These are phyloP conservation scores for Mortierella sp. DNA, from an alignment of 371 early-diverging fungal species.

Conservation along the genomic window DNA sequence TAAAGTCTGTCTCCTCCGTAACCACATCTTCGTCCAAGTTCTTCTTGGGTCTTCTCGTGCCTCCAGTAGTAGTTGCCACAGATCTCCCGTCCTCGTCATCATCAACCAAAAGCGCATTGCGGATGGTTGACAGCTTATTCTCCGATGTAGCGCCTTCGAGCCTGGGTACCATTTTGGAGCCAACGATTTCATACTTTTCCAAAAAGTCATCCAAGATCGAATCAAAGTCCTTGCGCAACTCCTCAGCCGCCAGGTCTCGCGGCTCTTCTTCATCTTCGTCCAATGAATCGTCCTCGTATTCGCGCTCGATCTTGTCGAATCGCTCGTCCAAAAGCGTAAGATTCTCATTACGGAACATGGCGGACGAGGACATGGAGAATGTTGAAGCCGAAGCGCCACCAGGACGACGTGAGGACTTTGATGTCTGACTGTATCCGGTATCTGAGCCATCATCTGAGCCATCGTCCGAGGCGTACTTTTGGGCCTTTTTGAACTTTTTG, in stretches of 20 bases:
- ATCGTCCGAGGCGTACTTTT: conserved; percentile 42
- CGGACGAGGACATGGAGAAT: conserved; percentile 90
- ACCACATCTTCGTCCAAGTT: conserved; percentile 32
- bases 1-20: conserved; percentile 54
- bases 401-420: conserved; percentile 29
- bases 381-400: conserved; percentile 48
- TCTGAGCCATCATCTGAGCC: conserved; percentile 56
- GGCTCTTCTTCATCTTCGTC: conserved; percentile 78
- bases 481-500: conserved; percentile 66
- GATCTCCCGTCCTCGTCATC: conserved; percentile 54
- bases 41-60: conserved; percentile 50
- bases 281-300: conserved; percentile 70
- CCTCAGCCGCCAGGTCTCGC: conserved; percentile 54
- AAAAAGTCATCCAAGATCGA: conserved; percentile 90
- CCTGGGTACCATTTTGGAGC: conserved; percentile 72
- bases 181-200: conserved; percentile 84
- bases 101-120: conserved; percentile 67
- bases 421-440: conserved; percentile 39
- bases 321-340: conserved; percentile 91
- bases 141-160: conserved; percentile 71
- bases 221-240: conserved; percentile 73
- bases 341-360: conserved; percentile 91
- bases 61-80: conserved; percentile 42
- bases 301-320: conserved; percentile 86
- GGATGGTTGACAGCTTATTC: conserved; percentile 76